These are phyloP conservation scores for Globisporangium abappressorium DNA, from an alignment of 352 stramenopile species.

Conservation along the genomic window DNA sequence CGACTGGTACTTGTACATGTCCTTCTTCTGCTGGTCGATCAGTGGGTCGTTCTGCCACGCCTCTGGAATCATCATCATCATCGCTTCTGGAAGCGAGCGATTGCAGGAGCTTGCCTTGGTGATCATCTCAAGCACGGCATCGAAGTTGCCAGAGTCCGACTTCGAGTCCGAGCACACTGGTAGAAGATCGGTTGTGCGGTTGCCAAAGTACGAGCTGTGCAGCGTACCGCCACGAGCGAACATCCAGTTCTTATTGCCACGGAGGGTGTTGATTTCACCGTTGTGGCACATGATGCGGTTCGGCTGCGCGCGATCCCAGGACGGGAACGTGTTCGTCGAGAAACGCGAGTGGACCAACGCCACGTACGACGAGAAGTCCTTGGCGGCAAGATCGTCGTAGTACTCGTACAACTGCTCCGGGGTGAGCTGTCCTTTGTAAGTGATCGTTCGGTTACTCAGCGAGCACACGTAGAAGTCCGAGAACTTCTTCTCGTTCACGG, in stretches of 20 bases:
- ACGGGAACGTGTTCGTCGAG: slow-evolving; percentile 98
- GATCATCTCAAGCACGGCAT: slow-evolving; percentile 93
- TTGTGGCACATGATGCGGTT: slow-evolving; percentile 99
- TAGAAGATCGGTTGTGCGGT: slow-evolving; percentile 90
- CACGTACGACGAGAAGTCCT: slow-evolving; percentile 91
- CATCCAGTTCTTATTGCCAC: slow-evolving; percentile 98
- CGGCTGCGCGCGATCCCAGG: slow-evolving; percentile 94
- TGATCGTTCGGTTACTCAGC: slow-evolving; percentile 93
- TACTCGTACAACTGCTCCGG: slow-evolving; percentile 89
- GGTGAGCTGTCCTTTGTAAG: slow-evolving; percentile 97
- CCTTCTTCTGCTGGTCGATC: slow-evolving; percentile 91
- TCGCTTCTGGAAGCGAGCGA: slow-evolving; percentile 90
- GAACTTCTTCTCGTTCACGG: slow-evolving; percentile 67
- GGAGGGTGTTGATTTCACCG: slow-evolving; percentile 97
- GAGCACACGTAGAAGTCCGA: slow-evolving; percentile 95
- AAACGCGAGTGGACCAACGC: slow-evolving; percentile 96
- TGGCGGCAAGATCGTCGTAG: slow-evolving; percentile 53
- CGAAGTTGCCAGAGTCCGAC: slow-evolving; percentile 96
- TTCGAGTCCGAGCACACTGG: slow-evolving; percentile 93
- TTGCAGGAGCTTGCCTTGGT: slow-evolving; percentile 90
- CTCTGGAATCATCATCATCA: slow-evolving; percentile 99
- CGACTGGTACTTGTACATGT: slow-evolving; percentile 98
- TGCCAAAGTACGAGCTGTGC: slow-evolving; percentile 89
- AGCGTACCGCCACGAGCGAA: slow-evolving; percentile 90
- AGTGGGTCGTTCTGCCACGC: slow-evolving; percentile 95